Conservation (phyloP, 2,329 filamentous ascomycete genomes). For the Aquanectria penicillioides region DNA sequence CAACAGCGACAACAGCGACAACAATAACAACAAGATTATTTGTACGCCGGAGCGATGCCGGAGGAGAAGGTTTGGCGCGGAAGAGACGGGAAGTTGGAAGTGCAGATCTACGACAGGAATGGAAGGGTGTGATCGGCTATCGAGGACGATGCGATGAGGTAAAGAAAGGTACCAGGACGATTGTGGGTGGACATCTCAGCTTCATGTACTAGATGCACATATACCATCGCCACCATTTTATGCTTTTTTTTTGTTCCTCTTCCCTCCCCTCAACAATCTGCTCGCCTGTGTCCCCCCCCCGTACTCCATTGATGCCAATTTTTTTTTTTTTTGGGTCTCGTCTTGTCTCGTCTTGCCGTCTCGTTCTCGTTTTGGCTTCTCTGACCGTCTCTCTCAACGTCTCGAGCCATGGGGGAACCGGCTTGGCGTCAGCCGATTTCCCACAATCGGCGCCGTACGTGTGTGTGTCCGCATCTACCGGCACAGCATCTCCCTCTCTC, state of each 20-base stretch:
- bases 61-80: neutral
- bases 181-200: constrained; percentile 15
- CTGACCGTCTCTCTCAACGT: too few relatives aligned
- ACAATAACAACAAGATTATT: too few relatives aligned
- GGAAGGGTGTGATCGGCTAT: neutral
- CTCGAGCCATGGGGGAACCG: too few relatives aligned
- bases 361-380: neutral
- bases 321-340: too few relatives aligned
- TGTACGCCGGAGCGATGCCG: neutral
- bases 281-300: neutral
- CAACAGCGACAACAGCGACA: too few relatives aligned
- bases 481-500: neutral
- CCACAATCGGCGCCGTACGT: too few relatives aligned
- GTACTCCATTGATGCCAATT: too few relatives aligned
- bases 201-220: constrained; percentile 22
- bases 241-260: neutral
- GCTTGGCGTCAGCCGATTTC: constrained; percentile 1
- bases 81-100: neutral
- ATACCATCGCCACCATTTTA: constrained; percentile 21
- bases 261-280: neutral
- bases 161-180: neutral
- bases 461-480: too few relatives aligned
- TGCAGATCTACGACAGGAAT: neutral
- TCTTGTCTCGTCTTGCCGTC: too few relatives aligned
- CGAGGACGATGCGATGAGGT: too few relatives aligned